Conservation (phyloP, 345 rosid genomes). For the Toxicodendron radicans region DNA sequence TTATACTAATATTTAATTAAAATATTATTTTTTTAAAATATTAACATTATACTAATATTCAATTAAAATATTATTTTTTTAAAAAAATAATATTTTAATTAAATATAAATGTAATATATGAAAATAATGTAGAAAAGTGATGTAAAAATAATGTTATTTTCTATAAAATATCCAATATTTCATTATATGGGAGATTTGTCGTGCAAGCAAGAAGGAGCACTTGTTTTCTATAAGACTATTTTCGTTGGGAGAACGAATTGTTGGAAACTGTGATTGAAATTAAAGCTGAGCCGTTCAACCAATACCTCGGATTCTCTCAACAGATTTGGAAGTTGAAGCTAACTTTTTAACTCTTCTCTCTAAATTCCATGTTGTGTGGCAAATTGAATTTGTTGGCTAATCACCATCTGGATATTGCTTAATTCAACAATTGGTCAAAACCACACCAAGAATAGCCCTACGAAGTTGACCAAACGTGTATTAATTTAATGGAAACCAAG, state of each 20-base stretch:
- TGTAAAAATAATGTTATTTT: no score
- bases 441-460: background rate
- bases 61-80: no score
- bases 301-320: background rate
- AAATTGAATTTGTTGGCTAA: background rate
- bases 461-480: slow-evolving; percentile 11
- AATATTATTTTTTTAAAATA: no score
- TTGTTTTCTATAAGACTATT: slow-evolving; percentile 22
- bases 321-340: slow-evolving; percentile 16
- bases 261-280: background rate
- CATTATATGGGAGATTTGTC: background rate
- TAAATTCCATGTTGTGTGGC: background rate
- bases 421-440: background rate
- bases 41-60: no score
- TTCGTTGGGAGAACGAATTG: background rate
- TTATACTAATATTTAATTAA: no score
- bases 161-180: background rate
- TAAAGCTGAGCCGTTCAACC: background rate
- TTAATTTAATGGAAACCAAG: slow-evolving; percentile 1
- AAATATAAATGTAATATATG: no score
- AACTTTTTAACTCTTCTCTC: background rate
- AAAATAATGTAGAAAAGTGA: no score
- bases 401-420: background rate
- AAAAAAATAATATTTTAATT: no score
- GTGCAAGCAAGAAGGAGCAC: background rate